Base-by-base conservation (phyloP, 73 alveolate species). In the Paraurostyla sp. region DNA sequence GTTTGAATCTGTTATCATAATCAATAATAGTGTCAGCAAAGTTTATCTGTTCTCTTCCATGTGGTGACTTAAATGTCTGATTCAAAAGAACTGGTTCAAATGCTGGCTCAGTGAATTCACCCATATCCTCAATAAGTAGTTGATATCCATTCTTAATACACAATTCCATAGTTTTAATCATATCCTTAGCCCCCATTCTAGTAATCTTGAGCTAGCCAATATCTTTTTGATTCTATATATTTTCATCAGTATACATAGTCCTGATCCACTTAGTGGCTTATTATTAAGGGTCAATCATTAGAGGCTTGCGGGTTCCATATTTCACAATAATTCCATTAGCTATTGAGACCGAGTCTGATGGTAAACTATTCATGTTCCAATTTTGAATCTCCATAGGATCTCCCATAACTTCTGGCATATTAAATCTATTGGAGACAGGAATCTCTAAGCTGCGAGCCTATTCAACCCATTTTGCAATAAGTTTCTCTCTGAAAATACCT, bases 281-380 rank as follows among this genome's bases (percentile, higher is more conserved):
- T 65, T 91, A 83, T 88, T 97, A 95, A 16, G 99, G 99, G 88
- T 97, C 99, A 45, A 97, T 97, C 59, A 97, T 88, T 51, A 95
- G 88, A 6, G 99, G 99, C 93, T 95, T 96, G 49, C 97, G 91
- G 59, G 93, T 80, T 23, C 98, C 95, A 36, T 89, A 87, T 33
- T 92, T 95, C 22, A 92, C 94, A 25, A 98, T 80, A 27, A 98
- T 95, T 0, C 97, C 99, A 85, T 99, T 99, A 76, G 92, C 94
- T 30, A 97, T 94, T 49, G 99, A 97, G 57, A 97, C 97, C 68
- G 93, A 88, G 90, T 99, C 99, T 3, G 96, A 92, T 0, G 99
- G 99, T 71, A 99, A 91, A 56, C 99, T 98, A 23, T 97, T 90
- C 54, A 96, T 93, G 65, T 94, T 89, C 99, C 99, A 99, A 45